Conservation (phyloP, 257 asterid genomes). For the Solanum dulcamara region DNA sequence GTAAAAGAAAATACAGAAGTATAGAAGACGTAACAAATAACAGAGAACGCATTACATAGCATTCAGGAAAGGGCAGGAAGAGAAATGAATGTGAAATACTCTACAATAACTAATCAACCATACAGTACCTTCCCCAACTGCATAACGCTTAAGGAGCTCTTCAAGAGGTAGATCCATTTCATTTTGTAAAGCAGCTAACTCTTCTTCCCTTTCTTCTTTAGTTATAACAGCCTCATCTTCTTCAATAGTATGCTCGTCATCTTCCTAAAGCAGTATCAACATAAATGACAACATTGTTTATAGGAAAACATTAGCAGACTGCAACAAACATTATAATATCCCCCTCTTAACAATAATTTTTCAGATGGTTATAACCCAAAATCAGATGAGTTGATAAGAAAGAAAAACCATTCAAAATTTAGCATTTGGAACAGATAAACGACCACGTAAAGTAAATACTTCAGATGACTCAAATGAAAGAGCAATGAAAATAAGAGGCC, state of each 20-base stretch:
- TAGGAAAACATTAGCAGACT: not conserved
- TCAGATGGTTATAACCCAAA: not conserved
- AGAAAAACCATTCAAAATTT: not conserved
- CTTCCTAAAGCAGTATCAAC: conserved; percentile 66
- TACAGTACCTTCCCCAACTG: conserved; percentile 49
- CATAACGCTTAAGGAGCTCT: conserved; percentile 72
- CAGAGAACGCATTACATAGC: not conserved
- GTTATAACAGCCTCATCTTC: conserved; percentile 89
- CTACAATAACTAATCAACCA: not conserved
- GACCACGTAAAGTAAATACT: not conserved
- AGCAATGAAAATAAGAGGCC: not conserved
- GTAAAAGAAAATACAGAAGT: not conserved
- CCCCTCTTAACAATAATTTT: not conserved
- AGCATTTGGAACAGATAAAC: not conserved
- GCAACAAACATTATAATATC: not conserved
- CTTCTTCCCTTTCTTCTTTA: conserved; percentile 94
- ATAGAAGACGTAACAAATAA: not conserved
- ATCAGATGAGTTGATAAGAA: not conserved
- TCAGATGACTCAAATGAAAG: not conserved
- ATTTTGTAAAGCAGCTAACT: conserved; percentile 65
- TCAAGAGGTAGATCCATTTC: conserved; percentile 86
- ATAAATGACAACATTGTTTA: not conserved
- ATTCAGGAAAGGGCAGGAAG: not conserved
- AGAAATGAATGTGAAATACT: not conserved
- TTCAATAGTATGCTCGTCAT: conserved; percentile 94